phyloP scores from a whole-genome alignment of 768 basidiomycete genomes.

The Stropharia rugosoannulata region DNA sequence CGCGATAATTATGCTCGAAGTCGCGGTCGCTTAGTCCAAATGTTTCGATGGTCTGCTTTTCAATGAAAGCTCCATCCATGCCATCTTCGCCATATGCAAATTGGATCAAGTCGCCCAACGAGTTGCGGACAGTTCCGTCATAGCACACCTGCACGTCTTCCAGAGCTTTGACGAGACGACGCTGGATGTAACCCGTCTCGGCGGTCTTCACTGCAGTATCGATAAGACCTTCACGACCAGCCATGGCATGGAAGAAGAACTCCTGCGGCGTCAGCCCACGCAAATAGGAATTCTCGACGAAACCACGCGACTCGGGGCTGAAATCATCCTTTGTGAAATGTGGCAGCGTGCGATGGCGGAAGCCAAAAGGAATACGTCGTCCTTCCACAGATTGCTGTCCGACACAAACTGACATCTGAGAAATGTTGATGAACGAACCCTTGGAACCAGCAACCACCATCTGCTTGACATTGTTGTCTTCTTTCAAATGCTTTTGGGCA shows the following conservation, averaged over 20 bases:
- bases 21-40: constrained; percentile 78
- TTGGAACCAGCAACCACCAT: constrained; percentile 99
- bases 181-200: constrained; percentile 98
- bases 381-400: constrained; percentile 99
- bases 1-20: constrained; percentile 92
- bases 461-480: constrained; percentile 99
- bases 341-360: constrained; percentile 93
- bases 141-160: constrained; percentile 98
- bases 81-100: constrained; percentile 99
- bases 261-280: constrained; percentile 96
- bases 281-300: constrained; percentile 98
- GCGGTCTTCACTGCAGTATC: constrained; percentile 99
- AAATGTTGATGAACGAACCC: constrained; percentile 99
- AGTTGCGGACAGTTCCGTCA: constrained; percentile 97
- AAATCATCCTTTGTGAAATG: constrained; percentile 99
- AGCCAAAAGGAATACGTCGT: constrained; percentile 97
- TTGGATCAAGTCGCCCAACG: constrained; percentile 92
- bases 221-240: constrained; percentile 97
- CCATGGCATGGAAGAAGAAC: constrained; percentile 99
- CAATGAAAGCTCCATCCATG: constrained; percentile 98
- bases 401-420: constrained; percentile 99
- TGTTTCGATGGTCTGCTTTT: constrained; percentile 91
- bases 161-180: constrained; percentile 95
- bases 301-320: constrained; percentile 95
- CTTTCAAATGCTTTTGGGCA: constrained; percentile 96